Evolutionary conservation across 164 flowering plant species (phyloP), one percentile per base, ranked within the genome.

Genomic region (Amborella trichopoda): DNA sequence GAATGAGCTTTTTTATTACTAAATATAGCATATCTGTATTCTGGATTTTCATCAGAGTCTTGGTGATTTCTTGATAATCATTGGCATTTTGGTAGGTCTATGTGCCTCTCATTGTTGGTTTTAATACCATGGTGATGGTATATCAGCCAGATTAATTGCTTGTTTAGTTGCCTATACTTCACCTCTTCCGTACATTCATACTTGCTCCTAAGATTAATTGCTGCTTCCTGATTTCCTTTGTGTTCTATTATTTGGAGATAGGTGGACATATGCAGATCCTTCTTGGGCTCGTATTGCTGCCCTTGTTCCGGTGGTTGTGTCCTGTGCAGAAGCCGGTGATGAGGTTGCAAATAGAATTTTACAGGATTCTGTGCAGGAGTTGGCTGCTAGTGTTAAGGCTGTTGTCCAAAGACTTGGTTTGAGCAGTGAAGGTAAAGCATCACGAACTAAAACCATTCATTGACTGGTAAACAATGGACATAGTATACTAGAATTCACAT

Each of bases 241-340:
- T 52, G 19, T 54, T 33, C 55, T 27, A 32, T 44, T 26, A 26
- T 53, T 61, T 50, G 53, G 28, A 28, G 63, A 45, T 58, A 84
- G 97, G 83, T 91, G 98, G 98, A 83, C 95, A 38, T 91, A 91
- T 54, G 85, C 87, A 54, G 98, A 91, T 86, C 75, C 83, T 49
- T 86, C 96, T 37, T 91, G 98, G 98, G 98, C 98, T 23, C 86
- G 98, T 30, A 81, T 91, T 55, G 98, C 98, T 9, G 93, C 89
- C 37, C 93, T 91, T 55, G 95, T 80, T 53, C 98, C 98, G 34
- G 55, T 62, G 11, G 96, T 91, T 14, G 87, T 86, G 33, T 72
- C 83, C 40, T 91, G 90, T 59, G 98, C 98, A 40, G 96, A 86
- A 55, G 84, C 77, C 23, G 89, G 90, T 33, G 98, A 91, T 80